Evolutionary conservation across 2,329 filamentous ascomycete species (phyloP), one percentile per base, ranked within the genome.

Genomic region (Chrysoporthe deuterocubensis): DNA sequence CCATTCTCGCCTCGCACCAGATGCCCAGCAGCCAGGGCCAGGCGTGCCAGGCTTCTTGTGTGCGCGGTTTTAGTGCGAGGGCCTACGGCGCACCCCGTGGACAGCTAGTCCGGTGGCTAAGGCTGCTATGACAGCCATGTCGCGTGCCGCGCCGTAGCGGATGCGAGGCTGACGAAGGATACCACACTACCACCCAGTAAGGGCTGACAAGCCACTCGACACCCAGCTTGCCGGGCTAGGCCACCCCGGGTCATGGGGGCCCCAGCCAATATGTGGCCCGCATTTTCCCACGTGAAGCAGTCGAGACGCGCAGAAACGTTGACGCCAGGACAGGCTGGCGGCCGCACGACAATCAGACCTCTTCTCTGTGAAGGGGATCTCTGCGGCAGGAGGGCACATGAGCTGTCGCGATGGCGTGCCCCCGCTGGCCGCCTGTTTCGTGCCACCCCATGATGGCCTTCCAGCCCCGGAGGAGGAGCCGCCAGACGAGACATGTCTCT

Each of bases 221-320:
- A 26, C 26, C 26, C 26, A 26, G 26, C 32, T 21, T 13, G 4
- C 26, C 34, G 8, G 44, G 44, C 14, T 42, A 34, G 16, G 44
- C 21, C 43, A 43, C 48, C 50, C 34, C 48, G 46, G 50, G 44
- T 56, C 52, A n/a, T 32, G 32, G n/a, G 37, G 21, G 21, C 26
- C 26, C 37, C n/a, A 56, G 62, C 50, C 62, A 64, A 57, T 56
- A 37, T 48, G 60, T 44, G 44, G 44, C 26, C 60, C 34, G 56
- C 59, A 61, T 48, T 18, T 44, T 34, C 42, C 59, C 59, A 61
- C 59, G 59, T 61, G 59, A 34, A 48, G 43, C 26, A 9, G 8
- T 46, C 21, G 43, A 4, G 43, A 13, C 18, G 58, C 11, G 21
- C 58, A 32, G 21, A n/a, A 61, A 46, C 48, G n/a, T 26, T 42